Percentiles rank a stretch among this genome's conserved stretches.
These are phyloP conservation scores for Rhizopogon roseolus DNA, from an alignment of 768 basidiomycete species.

Conservation along the genomic window DNA sequence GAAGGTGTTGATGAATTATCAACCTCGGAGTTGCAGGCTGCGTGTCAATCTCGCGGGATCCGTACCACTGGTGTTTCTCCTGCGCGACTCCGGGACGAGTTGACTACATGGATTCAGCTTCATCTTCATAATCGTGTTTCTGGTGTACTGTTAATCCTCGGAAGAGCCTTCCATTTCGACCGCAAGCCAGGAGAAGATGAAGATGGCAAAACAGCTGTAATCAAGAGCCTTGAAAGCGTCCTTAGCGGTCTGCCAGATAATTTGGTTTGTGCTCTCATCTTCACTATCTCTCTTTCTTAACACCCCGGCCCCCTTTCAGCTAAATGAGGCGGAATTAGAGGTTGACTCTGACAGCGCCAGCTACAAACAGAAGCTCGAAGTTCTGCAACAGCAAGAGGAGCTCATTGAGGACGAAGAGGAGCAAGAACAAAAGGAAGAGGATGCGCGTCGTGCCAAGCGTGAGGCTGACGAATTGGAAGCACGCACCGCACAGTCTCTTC, in stretches of 20 bases:
- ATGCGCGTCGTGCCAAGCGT: slow-evolving; percentile 80
- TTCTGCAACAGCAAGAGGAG: slow-evolving; percentile 96
- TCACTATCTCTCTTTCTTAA: slow-evolving; percentile 2
- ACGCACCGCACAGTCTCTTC: slow-evolving; percentile 70
- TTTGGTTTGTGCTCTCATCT: slow-evolving; percentile 44
- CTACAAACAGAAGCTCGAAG: slow-evolving; percentile 98
- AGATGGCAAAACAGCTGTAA: slow-evolving; percentile 78
- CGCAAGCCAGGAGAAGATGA: slow-evolving; percentile 66
- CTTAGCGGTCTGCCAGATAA: slow-evolving; percentile 92
- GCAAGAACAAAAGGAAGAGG: slow-evolving; percentile 93
- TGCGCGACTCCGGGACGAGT: slow-evolving; percentile 82
- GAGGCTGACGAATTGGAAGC: slow-evolving; percentile 79
- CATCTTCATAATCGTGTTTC: slow-evolving; percentile 90
- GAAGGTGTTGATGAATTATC: slow-evolving; percentile 92
- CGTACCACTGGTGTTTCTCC: slow-evolving; percentile 85
- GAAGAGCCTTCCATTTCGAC: slow-evolving; percentile 92
- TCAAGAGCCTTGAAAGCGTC: slow-evolving; percentile 82
- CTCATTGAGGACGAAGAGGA: slow-evolving; percentile 99
- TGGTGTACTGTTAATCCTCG: slow-evolving; percentile 91
- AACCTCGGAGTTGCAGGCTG: slow-evolving; percentile 86
- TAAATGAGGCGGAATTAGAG: slow-evolving; percentile 96
- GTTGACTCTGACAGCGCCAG: slow-evolving; percentile 91
- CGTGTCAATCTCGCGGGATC: slow-evolving; percentile 92
- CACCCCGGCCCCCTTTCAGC: slow-evolving; percentile 37
- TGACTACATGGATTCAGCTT: slow-evolving; percentile 88